These are phyloP conservation scores for Leishmania aethiopica DNA, from an alignment of 208 protist genomes.

Conservation along the genomic window DNA sequence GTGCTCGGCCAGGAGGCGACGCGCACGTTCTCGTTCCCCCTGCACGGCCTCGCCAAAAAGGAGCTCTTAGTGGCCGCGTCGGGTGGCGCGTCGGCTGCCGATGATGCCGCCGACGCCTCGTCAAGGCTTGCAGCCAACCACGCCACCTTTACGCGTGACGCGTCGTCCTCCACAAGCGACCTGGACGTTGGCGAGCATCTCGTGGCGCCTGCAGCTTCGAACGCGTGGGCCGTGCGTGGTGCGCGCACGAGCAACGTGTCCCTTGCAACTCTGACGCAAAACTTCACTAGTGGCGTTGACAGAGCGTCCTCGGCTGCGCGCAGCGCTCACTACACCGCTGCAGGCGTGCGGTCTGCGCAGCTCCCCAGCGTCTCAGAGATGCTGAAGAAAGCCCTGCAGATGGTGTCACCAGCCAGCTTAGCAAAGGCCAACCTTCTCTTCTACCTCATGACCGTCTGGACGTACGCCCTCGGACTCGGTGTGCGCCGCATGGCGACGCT, in stretches of 20 bases:
- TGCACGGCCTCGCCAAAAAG: conserved; percentile 48
- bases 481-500: conserved; percentile 22
- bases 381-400: conserved; percentile 27
- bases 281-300: not conserved
- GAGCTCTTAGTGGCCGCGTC: conserved; percentile 38
- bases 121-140: not conserved
- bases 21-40: conserved; percentile 51
- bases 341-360: conserved; percentile 4
- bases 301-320: not conserved
- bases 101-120: not conserved
- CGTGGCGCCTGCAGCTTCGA: conserved; percentile 29
- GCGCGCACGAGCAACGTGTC: conserved; percentile 27
- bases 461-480: conserved; percentile 25
- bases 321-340: not conserved
- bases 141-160: not conserved
- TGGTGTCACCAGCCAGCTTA: conserved; percentile 1
- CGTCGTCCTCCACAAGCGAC: conserved; percentile 13
- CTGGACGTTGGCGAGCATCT: conserved; percentile 63
- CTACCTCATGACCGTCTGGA: conserved; percentile 24
- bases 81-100: conserved; percentile 6
- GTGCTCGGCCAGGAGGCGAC: conserved; percentile 52
- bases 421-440: conserved; percentile 24
- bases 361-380: conserved; percentile 30
- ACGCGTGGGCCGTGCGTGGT: conserved; percentile 52
- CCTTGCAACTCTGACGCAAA: conserved; percentile 9